A percentile compares a stretch with the other conserved stretches of the same genome.
These are phyloP conservation scores for Podospora anserina DNA, from an alignment of 495 filamentous ascomycete genomes.

Conservation along the genomic window DNA sequence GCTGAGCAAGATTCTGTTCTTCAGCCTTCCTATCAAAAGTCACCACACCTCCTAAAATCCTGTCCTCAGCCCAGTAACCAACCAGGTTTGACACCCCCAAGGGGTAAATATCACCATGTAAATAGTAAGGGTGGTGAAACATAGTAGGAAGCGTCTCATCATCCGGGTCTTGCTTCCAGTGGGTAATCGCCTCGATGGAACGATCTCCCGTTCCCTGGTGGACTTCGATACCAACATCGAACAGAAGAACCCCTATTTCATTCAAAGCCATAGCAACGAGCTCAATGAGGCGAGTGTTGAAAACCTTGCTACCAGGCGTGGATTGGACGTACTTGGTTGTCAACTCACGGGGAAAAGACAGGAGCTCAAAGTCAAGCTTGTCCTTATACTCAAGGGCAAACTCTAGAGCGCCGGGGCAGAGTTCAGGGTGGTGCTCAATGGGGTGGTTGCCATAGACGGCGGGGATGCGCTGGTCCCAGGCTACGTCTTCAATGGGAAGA, in stretches of 20 bases:
- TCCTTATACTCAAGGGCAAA: slow-evolving; percentile 17
- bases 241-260: slow-evolving; percentile 30
- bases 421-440: slow-evolving; percentile 19
- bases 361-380: slow-evolving; percentile 14
- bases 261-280: slow-evolving; percentile 30
- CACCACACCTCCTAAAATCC: slow-evolving; percentile 35
- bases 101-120: slow-evolving; percentile 29
- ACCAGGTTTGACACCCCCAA: slow-evolving; percentile 31
- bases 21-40: slow-evolving; percentile 29
- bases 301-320: slow-evolving; percentile 19
- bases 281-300: slow-evolving; percentile 30
- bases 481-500: slow-evolving; percentile 26
- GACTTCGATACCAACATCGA: slow-evolving; percentile 16
- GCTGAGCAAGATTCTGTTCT: not conserved
- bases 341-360: slow-evolving; percentile 21
- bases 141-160: slow-evolving; percentile 18
- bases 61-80: slow-evolving; percentile 37
- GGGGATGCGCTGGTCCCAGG: slow-evolving; percentile 8
- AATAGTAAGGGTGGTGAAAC: slow-evolving; percentile 29
- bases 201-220: slow-evolving; percentile 6
- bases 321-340: slow-evolving; percentile 24
- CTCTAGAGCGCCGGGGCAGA: slow-evolving; percentile 24
- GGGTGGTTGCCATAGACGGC: slow-evolving; percentile 12
- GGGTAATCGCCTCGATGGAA: slow-evolving; percentile 15
- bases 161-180: slow-evolving; percentile 9